A percentile compares a stretch with the other conserved stretches of the same genome.
phyloP scores from a whole-genome alignment of 2,329 filamentous ascomycete genomes.

The Dactylellina drechsleri region DNA sequence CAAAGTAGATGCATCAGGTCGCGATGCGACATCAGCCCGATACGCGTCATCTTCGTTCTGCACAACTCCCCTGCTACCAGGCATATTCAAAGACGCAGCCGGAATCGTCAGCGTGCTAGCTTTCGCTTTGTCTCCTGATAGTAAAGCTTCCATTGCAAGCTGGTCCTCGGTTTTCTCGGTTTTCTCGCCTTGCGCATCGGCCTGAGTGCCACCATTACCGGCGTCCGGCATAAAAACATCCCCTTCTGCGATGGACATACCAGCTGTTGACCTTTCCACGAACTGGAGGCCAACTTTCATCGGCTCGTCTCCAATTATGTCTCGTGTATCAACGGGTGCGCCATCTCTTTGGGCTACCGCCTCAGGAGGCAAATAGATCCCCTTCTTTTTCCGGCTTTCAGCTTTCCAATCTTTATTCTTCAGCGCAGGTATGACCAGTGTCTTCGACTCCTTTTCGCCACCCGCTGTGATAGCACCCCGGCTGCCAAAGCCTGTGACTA shows the following conservation, averaged over 20 bases:
- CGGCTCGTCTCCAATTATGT: slow-evolving; percentile 55
- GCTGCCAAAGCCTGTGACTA: slow-evolving; percentile 56
- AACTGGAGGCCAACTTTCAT: slow-evolving; percentile 51
- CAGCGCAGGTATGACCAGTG: slow-evolving; percentile 69
- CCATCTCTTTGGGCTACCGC: slow-evolving; percentile 54
- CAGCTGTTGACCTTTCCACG: slow-evolving; percentile 45
- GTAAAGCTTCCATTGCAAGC: slow-evolving; percentile 73
- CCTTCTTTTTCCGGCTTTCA: slow-evolving; percentile 65
- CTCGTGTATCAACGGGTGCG: slow-evolving; percentile 58
- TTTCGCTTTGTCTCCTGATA: slow-evolving; percentile 67
- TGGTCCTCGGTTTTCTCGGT: slow-evolving; percentile 69
- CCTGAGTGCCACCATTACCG: slow-evolving; percentile 40
- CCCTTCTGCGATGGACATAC: slow-evolving; percentile 43
- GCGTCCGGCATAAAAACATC: slow-evolving; percentile 36
- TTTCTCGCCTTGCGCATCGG: slow-evolving; percentile 52
- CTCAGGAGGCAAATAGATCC: slow-evolving; percentile 57
- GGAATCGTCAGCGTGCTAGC: slow-evolving; percentile 68
- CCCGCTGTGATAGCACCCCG: slow-evolving; percentile 55
- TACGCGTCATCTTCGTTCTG: slow-evolving; percentile 75
- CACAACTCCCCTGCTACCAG: slow-evolving; percentile 50
- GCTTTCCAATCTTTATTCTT: slow-evolving; percentile 73
- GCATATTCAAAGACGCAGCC: slow-evolving; percentile 56
- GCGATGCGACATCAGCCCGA: slow-evolving; percentile 73
- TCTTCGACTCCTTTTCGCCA: slow-evolving; percentile 60
- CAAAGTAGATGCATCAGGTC: slow-evolving; percentile 79